These are phyloP conservation scores for Oligophagozyma castellii DNA, from an alignment of 1,139 yeast species.

Conservation along the genomic window DNA sequence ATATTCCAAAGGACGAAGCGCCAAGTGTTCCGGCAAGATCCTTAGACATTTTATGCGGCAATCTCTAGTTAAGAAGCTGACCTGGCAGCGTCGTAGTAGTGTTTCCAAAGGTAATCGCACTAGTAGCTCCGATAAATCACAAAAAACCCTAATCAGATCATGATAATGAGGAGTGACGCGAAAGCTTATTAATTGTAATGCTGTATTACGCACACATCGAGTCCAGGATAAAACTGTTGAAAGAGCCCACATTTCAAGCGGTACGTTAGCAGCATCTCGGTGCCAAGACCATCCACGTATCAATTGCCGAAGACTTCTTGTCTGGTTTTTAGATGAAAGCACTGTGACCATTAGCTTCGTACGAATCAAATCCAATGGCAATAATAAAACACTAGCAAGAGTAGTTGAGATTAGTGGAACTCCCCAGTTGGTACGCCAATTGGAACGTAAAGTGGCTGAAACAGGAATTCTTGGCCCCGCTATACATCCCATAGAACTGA, in stretches of 20 bases:
- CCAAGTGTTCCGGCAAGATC: slow-evolving; percentile 29
- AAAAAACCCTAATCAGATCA: too few species aligned
- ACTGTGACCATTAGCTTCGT: slow-evolving; percentile 63
- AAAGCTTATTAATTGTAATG: slow-evolving; percentile 46
- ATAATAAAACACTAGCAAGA: slow-evolving; percentile 57
- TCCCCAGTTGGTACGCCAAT: slow-evolving; percentile 42
- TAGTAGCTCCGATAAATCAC: slow-evolving; percentile 53
- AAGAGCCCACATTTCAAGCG: slow-evolving; percentile 15
- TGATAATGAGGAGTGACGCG: too few species aligned
- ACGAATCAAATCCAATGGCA: slow-evolving; percentile 73
- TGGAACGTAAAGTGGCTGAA: slow-evolving; percentile 39
- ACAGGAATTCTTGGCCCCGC: slow-evolving; percentile 39
- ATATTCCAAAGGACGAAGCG: slow-evolving; percentile 41
- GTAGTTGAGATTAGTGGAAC: slow-evolving; percentile 61
- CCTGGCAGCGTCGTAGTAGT: slow-evolving; percentile 69
- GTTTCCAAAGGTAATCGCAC: slow-evolving; percentile 82
- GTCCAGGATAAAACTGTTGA: too few species aligned
- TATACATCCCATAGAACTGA: slow-evolving; percentile 84
- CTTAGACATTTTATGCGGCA: slow-evolving; percentile 11
- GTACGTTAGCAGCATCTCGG: slow-evolving; percentile 21
- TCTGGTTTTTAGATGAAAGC: slow-evolving; percentile 3
- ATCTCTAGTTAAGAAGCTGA: slow-evolving; percentile 32
- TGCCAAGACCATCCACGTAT: slow-evolving; percentile 28
- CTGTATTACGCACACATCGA: too few species aligned
- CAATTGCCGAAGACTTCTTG: slow-evolving; percentile 26